phyloP scores from a whole-genome alignment of 495 filamentous ascomycete species.

The Lentithecium fluviatile region DNA sequence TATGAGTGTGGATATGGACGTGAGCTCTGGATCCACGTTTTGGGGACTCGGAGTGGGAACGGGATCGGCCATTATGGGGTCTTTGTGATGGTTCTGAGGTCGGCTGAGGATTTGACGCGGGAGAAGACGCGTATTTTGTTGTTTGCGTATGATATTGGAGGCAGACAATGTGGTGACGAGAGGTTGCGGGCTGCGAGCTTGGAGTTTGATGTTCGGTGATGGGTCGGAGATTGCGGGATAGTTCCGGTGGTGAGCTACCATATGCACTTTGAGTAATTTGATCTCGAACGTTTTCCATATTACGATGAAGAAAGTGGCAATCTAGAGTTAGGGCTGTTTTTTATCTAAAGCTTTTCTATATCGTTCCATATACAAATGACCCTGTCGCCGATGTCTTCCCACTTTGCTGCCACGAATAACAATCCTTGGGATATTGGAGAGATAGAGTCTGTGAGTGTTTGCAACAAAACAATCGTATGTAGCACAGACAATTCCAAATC shows the following conservation, averaged over 20 bases:
- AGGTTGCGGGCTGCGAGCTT: neutral
- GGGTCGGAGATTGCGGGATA: neutral
- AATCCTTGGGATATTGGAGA: no score
- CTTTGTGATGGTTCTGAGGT: neutral
- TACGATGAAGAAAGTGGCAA: no score
- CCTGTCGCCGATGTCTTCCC: no score
- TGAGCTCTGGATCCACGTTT: neutral
- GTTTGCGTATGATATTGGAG: neutral
- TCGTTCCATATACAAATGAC: no score
- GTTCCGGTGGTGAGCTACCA: neutral
- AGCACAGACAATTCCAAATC: no score
- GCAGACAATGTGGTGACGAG: neutral
- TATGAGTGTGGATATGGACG: conserved; percentile 5
- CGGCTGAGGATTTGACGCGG: neutral
- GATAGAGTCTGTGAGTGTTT: no score
- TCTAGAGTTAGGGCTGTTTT: no score
- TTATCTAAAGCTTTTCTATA: no score
- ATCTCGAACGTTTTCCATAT: no score
- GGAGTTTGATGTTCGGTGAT: conserved; percentile 5
- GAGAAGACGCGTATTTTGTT: neutral
- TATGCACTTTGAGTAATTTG: no score
- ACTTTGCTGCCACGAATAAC: no score
- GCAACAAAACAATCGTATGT: no score
- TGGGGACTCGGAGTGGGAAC: neutral
- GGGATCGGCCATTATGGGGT: conserved; percentile 14